Conservation (phyloP, 805 yeast genomes). For the Spathaspora arborariae region DNA sequence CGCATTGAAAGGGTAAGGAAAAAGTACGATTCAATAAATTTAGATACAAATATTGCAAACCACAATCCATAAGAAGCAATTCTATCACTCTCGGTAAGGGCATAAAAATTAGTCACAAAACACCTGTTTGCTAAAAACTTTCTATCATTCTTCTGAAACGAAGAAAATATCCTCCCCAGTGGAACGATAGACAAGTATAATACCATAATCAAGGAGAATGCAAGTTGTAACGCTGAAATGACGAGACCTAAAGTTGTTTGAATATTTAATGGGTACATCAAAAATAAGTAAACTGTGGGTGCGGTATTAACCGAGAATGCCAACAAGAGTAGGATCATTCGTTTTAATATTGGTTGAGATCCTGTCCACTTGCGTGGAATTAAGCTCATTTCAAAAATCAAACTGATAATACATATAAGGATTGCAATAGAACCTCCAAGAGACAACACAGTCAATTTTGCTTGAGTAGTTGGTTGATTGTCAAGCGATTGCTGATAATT, state of each 20-base stretch:
- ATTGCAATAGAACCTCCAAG: slow-evolving; percentile 65
- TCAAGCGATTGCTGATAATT: slow-evolving; percentile 50
- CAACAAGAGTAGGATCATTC: slow-evolving; percentile 41
- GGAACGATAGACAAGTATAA: slow-evolving; percentile 62
- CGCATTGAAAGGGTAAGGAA: slow-evolving; percentile 68
- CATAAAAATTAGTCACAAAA: slow-evolving; percentile 60
- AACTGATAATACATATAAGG: slow-evolving; percentile 51
- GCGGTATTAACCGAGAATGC: slow-evolving; percentile 42
- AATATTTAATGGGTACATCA: slow-evolving; percentile 34
- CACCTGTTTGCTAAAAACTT: slow-evolving; percentile 47
- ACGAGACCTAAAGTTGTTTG: slow-evolving; percentile 33
- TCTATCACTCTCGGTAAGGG: slow-evolving; percentile 48
- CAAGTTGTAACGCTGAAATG: slow-evolving; percentile 52
- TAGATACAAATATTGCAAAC: slow-evolving; percentile 62
- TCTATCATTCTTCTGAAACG: slow-evolving; percentile 30
- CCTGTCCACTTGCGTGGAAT: slow-evolving; percentile 77
- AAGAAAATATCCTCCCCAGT: slow-evolving; percentile 46
- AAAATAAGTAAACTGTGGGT: slow-evolving; percentile 55
- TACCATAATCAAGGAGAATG: slow-evolving; percentile 51
- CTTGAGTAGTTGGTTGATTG: slow-evolving; percentile 58
- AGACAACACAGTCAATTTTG: slow-evolving; percentile 55
- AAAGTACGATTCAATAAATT: slow-evolving; percentile 74
- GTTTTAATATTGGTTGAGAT: slow-evolving; percentile 51
- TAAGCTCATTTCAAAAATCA: slow-evolving; percentile 54
- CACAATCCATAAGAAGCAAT: slow-evolving; percentile 68